Evolutionary conservation across 441 rosid species (phyloP).

Genomic region (Syzygium malaccense): DNA sequence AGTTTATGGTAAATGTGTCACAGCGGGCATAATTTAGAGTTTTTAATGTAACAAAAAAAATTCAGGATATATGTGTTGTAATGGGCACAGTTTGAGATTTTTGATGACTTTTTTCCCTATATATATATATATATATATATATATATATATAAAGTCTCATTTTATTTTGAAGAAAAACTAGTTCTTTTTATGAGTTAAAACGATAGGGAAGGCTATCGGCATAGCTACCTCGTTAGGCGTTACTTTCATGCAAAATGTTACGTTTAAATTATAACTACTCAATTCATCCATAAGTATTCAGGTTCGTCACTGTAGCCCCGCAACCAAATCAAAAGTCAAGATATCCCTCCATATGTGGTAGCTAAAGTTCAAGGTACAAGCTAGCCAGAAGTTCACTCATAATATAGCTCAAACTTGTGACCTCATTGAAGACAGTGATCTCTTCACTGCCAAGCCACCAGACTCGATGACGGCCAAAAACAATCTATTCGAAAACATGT

Average conservation of each 20-base stretch:
- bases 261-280: background rate
- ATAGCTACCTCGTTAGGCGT: background rate
- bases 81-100: too few relatives aligned
- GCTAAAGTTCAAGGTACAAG: background rate
- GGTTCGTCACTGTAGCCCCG: background rate
- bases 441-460: background rate
- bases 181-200: background rate
- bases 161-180: too few relatives aligned
- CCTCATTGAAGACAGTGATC: background rate
- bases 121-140: too few relatives aligned
- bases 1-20: too few relatives aligned
- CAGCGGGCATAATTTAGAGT: too few relatives aligned
- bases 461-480: background rate
- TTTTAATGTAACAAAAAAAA: too few relatives aligned
- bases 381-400: background rate
- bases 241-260: too few relatives aligned
- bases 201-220: background rate
- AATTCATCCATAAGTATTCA: background rate
- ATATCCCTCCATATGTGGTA: background rate
- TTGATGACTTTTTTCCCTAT: too few relatives aligned
- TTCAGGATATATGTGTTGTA: too few relatives aligned
- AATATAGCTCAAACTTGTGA: background rate
- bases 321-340: accelerated
- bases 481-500: background rate
- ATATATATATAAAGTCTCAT: background rate